A percentile compares a stretch with the other conserved stretches of the same genome.
Conservation (phyloP, 202 grass and related monocot species). For the Setaria italica region DNA sequence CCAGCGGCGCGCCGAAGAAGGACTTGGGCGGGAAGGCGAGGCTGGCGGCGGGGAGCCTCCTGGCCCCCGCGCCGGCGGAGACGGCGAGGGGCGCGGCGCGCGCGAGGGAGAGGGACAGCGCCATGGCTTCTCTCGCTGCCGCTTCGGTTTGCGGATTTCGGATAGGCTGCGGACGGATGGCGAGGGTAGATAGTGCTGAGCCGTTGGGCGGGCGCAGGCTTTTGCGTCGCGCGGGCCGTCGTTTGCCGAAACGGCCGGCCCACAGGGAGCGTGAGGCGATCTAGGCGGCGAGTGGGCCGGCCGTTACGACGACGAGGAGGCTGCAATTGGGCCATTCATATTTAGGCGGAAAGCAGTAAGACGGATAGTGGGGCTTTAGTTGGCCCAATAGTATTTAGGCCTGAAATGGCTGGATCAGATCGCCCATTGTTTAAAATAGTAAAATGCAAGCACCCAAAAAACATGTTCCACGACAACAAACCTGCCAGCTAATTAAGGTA, state of each 20-base stretch:
- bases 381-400: too few species aligned
- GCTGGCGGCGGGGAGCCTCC: constrained; percentile 8
- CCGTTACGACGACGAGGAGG: too few species aligned
- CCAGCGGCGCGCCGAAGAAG: constrained; percentile 67
- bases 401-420: too few species aligned
- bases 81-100: constrained; percentile 42
- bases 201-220: too few species aligned
- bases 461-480: too few species aligned
- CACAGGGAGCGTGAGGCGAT: not conserved
- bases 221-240: not conserved
- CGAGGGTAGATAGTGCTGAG: constrained; percentile 1
- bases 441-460: too few species aligned
- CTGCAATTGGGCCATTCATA: too few species aligned
- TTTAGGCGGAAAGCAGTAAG: too few species aligned
- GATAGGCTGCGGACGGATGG: constrained; percentile 28
- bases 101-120: constrained; percentile 65
- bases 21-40: constrained; percentile 56
- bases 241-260: not conserved
- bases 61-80: not conserved
- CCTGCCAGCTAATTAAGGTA: too few species aligned
- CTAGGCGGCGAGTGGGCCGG: too few species aligned
- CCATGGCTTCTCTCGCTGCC: constrained; percentile 51
- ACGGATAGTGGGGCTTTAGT: too few species aligned
- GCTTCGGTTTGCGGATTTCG: constrained; percentile 50
- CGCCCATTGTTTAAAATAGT: too few species aligned